Percentiles rank a stretch among this genome's conserved stretches.
phyloP scores from a whole-genome alignment of 2,329 filamentous ascomycete species.

The Aspergillus transmontanensis region DNA sequence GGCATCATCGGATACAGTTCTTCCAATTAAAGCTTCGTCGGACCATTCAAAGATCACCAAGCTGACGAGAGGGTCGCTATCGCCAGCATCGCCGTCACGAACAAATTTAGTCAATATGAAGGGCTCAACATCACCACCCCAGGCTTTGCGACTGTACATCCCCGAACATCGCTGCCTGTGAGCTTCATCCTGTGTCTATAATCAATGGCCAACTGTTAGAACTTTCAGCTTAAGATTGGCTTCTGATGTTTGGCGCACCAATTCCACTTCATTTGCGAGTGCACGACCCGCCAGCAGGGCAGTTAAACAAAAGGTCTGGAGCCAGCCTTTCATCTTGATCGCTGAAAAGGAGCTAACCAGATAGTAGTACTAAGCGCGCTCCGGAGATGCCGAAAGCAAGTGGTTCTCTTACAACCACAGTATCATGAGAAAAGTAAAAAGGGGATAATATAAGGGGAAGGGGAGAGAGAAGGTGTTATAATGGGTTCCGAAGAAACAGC shows the following conservation, averaged over 20 bases:
- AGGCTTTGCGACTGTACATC: constrained; percentile 90
- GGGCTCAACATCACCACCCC: constrained; percentile 85
- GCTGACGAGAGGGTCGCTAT: constrained; percentile 75
- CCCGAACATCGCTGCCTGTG: constrained; percentile 83
- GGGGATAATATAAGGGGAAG: background rate
- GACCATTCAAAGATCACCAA: constrained; percentile 93
- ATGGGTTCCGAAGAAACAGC: background rate
- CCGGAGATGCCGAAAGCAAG: constrained; percentile 22
- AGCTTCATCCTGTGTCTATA: constrained; percentile 72
- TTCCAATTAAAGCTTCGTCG: constrained; percentile 78
- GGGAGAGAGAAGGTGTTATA: background rate
- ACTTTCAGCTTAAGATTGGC: background rate
- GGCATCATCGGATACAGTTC: constrained; percentile 58
- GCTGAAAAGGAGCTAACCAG: constrained; percentile 26
- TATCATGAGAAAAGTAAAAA: constrained; percentile 24
- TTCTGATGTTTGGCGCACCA: constrained; percentile 35
- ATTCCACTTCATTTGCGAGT: constrained; percentile 49
- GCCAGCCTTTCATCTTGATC: constrained; percentile 44
- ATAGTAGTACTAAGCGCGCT: constrained; percentile 22
- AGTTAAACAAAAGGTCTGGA: constrained; percentile 38
- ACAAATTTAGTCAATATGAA: constrained; percentile 86
- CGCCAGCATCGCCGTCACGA: constrained; percentile 58
- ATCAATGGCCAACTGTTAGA: constrained; percentile 6
- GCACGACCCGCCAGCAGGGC: constrained; percentile 41
- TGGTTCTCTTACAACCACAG: constrained; percentile 14